Conservation (phyloP, 1,284 basidiomycete genomes). For the Leccinum fallax region DNA sequence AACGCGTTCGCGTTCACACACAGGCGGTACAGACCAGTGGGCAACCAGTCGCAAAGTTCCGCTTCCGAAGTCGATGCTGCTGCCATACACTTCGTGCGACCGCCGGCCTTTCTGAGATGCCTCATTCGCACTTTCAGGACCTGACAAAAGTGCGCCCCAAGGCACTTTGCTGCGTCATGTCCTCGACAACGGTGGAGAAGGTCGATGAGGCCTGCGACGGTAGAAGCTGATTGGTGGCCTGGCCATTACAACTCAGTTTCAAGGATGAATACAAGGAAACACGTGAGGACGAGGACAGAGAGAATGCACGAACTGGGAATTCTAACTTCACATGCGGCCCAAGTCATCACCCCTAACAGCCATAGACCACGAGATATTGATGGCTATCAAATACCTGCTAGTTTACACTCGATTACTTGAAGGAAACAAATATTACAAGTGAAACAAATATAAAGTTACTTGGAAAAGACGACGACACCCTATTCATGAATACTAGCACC, state of each 20-base stretch:
- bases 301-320: not conserved
- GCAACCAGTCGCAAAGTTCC: no score
- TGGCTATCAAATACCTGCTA: not conserved
- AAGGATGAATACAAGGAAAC: no score
- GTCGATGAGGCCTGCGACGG: slow-evolving; percentile 26
- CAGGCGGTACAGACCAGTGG: no score
- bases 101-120: no score
- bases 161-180: no score
- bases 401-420: not conserved
- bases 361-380: not conserved
- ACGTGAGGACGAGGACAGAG: not conserved
- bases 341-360: not conserved
- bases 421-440: not conserved
- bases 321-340: no score
- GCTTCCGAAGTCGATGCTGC: slow-evolving; percentile 1
- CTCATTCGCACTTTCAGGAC: no score
- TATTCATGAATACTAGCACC: not conserved
- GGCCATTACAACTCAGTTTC: slow-evolving; percentile 11
- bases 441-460: not conserved
- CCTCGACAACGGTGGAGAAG: not conserved
- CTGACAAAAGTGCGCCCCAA: no score
- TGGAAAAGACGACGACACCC: not conserved
- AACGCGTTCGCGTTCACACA: not conserved
- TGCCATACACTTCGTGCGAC: slow-evolving; percentile 6
- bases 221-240: slow-evolving; percentile 21